These are phyloP conservation scores for Bruguiera parviflora DNA, from an alignment of 345 rosid genomes.

Conservation along the genomic window DNA sequence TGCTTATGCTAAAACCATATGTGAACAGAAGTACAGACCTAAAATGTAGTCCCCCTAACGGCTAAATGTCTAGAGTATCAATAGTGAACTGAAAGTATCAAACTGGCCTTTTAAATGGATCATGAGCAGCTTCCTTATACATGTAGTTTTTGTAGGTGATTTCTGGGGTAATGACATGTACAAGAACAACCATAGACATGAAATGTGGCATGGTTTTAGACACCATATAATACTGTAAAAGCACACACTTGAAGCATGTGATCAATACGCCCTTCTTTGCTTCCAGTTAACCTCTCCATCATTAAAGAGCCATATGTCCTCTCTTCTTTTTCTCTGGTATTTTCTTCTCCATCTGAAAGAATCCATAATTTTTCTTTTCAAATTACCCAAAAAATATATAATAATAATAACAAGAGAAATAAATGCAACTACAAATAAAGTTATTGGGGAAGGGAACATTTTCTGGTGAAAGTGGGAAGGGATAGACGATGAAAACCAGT, in stretches of 20 bases:
- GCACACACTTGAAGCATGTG: conserved; percentile 80
- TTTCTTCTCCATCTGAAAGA: conserved; percentile 44
- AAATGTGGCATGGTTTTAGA: neutral
- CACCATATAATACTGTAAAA: neutral
- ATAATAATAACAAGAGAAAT: neutral
- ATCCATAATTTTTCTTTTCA: conserved; percentile 25
- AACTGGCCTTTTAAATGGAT: no score
- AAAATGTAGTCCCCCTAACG: no score
- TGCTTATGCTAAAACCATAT: no score
- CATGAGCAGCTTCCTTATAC: no score
- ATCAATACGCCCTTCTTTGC: conserved; percentile 78
- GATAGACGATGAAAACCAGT: neutral
- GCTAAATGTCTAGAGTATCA: no score
- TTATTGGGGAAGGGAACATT: neutral
- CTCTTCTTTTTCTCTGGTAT: conserved; percentile 45
- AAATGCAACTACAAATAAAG: neutral
- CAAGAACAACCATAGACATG: neutral
- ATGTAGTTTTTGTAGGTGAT: no score
- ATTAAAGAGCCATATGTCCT: conserved; percentile 74
- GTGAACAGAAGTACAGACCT: no score
- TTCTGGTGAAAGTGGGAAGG: neutral
- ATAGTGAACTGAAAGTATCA: no score
- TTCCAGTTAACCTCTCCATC: conserved; percentile 79
- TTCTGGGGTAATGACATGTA: no score
- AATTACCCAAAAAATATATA: neutral